phyloP scores from a whole-genome alignment of 495 filamentous ascomycete species.

The Penicillium macrosclerotiorum region DNA sequence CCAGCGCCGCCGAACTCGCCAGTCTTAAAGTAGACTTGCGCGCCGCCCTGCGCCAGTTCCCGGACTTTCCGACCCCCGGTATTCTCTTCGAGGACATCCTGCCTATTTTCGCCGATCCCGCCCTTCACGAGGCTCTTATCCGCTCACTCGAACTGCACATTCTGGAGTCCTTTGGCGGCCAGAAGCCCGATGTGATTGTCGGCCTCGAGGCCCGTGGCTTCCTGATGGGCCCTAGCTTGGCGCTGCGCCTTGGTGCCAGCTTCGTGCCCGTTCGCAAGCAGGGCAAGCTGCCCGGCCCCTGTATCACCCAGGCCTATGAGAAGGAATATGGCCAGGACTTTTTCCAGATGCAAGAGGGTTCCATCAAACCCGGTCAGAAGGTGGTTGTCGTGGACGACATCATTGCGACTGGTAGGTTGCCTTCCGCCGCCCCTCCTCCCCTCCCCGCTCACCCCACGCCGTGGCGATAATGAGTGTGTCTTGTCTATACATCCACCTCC shows the following conservation, averaged over 20 bases:
- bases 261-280: constrained; percentile 95
- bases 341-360: constrained; percentile 91
- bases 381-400: constrained; percentile 96
- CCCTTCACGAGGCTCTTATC: constrained; percentile 72
- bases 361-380: constrained; percentile 80
- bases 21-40: constrained; percentile 81
- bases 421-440: too few species aligned
- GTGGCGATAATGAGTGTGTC: too few species aligned
- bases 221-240: constrained; percentile 89
- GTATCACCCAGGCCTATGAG: constrained; percentile 74
- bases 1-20: constrained; percentile 86
- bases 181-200: constrained; percentile 83
- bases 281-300: constrained; percentile 92
- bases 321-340: constrained; percentile 98
- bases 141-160: constrained; percentile 86
- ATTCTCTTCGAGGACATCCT: constrained; percentile 99
- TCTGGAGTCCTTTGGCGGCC: constrained; percentile 44
- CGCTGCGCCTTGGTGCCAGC: constrained; percentile 76
- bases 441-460: too few species aligned
- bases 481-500: too few species aligned
- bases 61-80: constrained; percentile 91
- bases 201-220: constrained; percentile 94
- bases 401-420: constrained; percentile 85
- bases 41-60: constrained; percentile 67
- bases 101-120: constrained; percentile 84